Percentiles rank a stretch among this genome's conserved stretches.
Conservation (phyloP, 2,329 filamentous ascomycete species). For the Aspergillus fumigatus region DNA sequence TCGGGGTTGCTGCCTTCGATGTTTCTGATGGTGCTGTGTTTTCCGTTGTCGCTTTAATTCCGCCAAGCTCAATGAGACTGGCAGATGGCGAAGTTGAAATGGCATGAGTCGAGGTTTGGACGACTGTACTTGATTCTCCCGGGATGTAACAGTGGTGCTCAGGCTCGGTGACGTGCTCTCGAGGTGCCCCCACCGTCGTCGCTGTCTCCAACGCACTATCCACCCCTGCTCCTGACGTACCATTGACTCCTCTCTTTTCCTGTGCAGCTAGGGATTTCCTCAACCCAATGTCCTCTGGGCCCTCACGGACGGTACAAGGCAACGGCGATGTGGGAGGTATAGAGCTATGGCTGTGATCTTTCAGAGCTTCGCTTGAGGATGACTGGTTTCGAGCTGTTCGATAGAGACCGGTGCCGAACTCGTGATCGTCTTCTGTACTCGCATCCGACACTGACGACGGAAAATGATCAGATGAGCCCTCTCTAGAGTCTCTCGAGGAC, state of each 20-base stretch:
- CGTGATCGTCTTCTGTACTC: constrained; percentile 25
- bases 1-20: not conserved
- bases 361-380: constrained; percentile 6
- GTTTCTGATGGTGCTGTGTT: not conserved
- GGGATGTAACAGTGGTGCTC: too few species aligned
- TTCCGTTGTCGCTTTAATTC: not conserved
- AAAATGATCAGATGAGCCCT: constrained; percentile 15
- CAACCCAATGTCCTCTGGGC: not conserved
- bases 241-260: not conserved
- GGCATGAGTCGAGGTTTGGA: not conserved
- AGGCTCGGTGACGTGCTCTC: not conserved
- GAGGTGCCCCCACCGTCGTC: not conserved
- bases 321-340: constrained; percentile 3
- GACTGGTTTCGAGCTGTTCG: constrained; percentile 19
- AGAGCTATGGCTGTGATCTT: constrained; percentile 3
- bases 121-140: not conserved
- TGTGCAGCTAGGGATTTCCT: not conserved
- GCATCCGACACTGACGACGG: constrained; percentile 23
- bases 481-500: constrained; percentile 16
- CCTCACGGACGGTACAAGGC: not conserved
- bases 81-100: not conserved
- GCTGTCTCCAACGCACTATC: not conserved
- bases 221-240: not conserved
- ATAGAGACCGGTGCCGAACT: constrained; percentile 25
- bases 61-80: not conserved